Conservation (phyloP, 345 rosid species). For the Toxicodendron radicans region DNA sequence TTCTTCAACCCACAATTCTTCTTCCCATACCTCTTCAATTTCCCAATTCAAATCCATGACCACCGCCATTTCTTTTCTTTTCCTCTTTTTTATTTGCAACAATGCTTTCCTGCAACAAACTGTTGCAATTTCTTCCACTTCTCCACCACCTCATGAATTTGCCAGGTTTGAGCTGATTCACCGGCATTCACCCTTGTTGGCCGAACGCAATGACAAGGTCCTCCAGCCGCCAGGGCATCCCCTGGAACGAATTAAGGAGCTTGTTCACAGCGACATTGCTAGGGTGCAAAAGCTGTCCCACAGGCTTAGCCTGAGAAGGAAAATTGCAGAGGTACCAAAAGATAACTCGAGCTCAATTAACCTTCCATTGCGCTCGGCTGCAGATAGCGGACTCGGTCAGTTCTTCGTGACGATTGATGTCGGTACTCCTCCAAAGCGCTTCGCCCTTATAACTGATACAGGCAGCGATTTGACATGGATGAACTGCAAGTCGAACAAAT, state of each 20-base stretch:
- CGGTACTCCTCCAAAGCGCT: constrained; percentile 33
- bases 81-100: background rate
- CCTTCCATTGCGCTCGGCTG: constrained; percentile 28
- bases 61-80: background rate
- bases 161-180: constrained; percentile 15
- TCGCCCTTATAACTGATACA: constrained; percentile 29
- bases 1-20: no score
- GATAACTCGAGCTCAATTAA: background rate
- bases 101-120: background rate
- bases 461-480: constrained; percentile 36
- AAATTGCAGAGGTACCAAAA: background rate
- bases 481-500: constrained; percentile 16
- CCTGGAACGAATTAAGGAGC: constrained; percentile 13
- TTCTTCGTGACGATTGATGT: constrained; percentile 33
- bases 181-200: constrained; percentile 20
- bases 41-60: background rate
- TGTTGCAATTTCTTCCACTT: background rate
- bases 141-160: background rate
- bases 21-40: no score
- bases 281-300: constrained; percentile 10
- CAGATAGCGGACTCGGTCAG: constrained; percentile 21
- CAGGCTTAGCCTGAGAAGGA: background rate
- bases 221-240: background rate
- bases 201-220: background rate
- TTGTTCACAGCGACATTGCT: constrained; percentile 13